Conservation (phyloP, 768 basidiomycete genomes). For the Coprinopsis cinerea region DNA sequence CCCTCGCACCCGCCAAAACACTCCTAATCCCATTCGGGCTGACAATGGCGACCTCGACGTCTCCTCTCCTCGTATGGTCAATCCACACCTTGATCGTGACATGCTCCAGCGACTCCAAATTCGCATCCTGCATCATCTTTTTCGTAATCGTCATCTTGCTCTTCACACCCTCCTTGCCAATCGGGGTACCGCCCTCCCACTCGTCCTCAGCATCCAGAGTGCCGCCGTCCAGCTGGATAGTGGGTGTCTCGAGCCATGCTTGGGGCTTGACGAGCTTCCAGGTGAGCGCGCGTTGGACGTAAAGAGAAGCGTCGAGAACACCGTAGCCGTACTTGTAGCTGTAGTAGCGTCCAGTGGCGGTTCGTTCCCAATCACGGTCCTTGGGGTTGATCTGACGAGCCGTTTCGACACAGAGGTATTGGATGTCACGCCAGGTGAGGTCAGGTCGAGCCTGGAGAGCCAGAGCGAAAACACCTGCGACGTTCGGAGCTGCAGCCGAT, state of each 20-base stretch:
- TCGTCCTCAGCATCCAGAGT: slow-evolving; percentile 46
- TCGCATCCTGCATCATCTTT: slow-evolving; percentile 59
- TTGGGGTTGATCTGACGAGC: slow-evolving; percentile 75
- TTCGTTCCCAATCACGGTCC: slow-evolving; percentile 91
- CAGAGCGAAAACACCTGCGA: slow-evolving; percentile 87
- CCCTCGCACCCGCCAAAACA: slow-evolving; percentile 67
- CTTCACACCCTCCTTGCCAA: slow-evolving; percentile 55
- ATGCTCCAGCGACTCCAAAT: slow-evolving; percentile 88
- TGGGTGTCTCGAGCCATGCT: slow-evolving; percentile 76
- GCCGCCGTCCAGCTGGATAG: slow-evolving; percentile 58
- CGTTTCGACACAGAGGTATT: slow-evolving; percentile 76
- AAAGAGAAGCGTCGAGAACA: slow-evolving; percentile 67
- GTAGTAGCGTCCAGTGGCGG: slow-evolving; percentile 54
- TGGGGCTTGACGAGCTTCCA: slow-evolving; percentile 93
- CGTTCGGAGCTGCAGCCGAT: slow-evolving; percentile 95
- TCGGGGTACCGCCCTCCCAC: slow-evolving; percentile 60
- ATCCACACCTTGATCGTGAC: slow-evolving; percentile 92
- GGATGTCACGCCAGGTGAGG: slow-evolving; percentile 95
- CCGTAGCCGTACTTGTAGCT: slow-evolving; percentile 96
- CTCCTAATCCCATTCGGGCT: slow-evolving; percentile 85
- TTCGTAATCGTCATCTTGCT: slow-evolving; percentile 59
- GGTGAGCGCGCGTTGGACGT: slow-evolving; percentile 68
- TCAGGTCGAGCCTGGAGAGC: slow-evolving; percentile 87
- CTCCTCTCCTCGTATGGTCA: slow-evolving; percentile 74
- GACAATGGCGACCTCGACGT: slow-evolving; percentile 82